These are phyloP conservation scores for Parachaetomium inaequale DNA, from an alignment of 495 filamentous ascomycete species.

Conservation along the genomic window DNA sequence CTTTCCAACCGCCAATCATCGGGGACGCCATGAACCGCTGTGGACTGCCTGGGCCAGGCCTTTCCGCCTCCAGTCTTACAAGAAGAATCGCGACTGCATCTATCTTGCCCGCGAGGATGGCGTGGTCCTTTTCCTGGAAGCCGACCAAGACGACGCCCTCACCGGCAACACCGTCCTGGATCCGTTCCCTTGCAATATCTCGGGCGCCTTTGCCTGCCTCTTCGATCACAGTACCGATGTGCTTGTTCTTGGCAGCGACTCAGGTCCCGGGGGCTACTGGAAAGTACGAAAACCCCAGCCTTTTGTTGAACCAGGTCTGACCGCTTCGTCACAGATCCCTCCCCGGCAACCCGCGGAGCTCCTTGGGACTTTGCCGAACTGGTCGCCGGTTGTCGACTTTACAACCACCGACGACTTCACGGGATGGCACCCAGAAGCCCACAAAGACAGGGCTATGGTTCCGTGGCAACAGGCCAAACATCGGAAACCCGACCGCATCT, in stretches of 20 bases:
- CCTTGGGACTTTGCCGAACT: conserved; percentile 60
- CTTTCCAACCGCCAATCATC: conserved; percentile 36
- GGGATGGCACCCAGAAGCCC: conserved; percentile 20
- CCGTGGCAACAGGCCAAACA: conserved; percentile 19
- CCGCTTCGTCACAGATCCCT: conserved; percentile 27
- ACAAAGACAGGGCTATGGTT: conserved; percentile 5
- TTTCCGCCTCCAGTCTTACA: conserved; percentile 55
- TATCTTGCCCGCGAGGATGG: conserved; percentile 81
- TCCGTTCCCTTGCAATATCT: conserved; percentile 58
- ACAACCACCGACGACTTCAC: conserved; percentile 43
- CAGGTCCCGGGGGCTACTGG: conserved; percentile 76
- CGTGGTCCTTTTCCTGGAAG: conserved; percentile 62
- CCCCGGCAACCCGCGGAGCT: conserved; percentile 45
- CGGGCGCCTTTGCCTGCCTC: conserved; percentile 60
- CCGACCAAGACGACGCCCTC: conserved; percentile 51
- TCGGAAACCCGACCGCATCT: conserved; percentile 48
- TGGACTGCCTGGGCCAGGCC: conserved; percentile 72
- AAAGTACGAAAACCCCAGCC: conserved; percentile 45
- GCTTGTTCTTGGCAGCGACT: conserved; percentile 74
- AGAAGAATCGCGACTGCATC: conserved; percentile 61
- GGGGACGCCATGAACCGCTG: conserved; percentile 41
- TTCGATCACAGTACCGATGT: conserved; percentile 60
- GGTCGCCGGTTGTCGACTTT: conserved; percentile 77
- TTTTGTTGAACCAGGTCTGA: conserved; percentile 17
- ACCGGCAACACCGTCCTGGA: conserved; percentile 42